Percentiles rank a stretch among this genome's conserved stretches.
phyloP scores from a whole-genome alignment of 1,284 basidiomycete genomes.

The Cryptococcus sp. region DNA sequence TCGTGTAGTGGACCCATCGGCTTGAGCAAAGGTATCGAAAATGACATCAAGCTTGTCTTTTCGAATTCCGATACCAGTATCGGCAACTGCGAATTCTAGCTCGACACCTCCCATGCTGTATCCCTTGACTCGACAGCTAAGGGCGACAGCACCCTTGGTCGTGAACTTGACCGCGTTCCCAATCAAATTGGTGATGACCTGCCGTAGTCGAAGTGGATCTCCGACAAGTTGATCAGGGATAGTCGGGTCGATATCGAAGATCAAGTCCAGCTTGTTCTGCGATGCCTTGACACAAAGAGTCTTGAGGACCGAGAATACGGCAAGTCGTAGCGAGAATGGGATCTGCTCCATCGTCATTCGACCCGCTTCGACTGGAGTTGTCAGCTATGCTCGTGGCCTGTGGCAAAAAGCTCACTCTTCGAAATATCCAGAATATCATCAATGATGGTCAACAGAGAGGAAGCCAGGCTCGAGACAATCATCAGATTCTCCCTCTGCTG shows the following conservation, averaged over 20 bases:
- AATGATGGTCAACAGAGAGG: constrained; percentile 92
- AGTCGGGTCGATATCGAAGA: constrained; percentile 92
- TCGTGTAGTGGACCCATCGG: constrained; percentile 89
- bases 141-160: constrained; percentile 82
- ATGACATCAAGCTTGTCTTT: constrained; percentile 98
- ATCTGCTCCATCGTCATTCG: constrained; percentile 99
- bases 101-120: constrained; percentile 74
- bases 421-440: constrained; percentile 98
- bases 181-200: constrained; percentile 80
- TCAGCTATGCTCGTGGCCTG: constrained; percentile 8
- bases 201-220: constrained; percentile 86
- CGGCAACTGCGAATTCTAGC: constrained; percentile 94
- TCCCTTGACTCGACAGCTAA: constrained; percentile 68
- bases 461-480: constrained; percentile 90
- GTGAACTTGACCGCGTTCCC: constrained; percentile 98
- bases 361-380: constrained; percentile 79
- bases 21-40: constrained; percentile 99
- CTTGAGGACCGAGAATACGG: constrained; percentile 96
- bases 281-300: constrained; percentile 96
- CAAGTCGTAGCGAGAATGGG: constrained; percentile 93
- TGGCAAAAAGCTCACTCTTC: constrained; percentile 65
- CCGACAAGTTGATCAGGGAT: constrained; percentile 97
- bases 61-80: constrained; percentile 98
- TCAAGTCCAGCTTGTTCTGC: constrained; percentile 94
- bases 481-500: constrained; percentile 94